These are phyloP conservation scores for Cudoniella acicularis DNA, from an alignment of 495 filamentous ascomycete species.

Conservation along the genomic window DNA sequence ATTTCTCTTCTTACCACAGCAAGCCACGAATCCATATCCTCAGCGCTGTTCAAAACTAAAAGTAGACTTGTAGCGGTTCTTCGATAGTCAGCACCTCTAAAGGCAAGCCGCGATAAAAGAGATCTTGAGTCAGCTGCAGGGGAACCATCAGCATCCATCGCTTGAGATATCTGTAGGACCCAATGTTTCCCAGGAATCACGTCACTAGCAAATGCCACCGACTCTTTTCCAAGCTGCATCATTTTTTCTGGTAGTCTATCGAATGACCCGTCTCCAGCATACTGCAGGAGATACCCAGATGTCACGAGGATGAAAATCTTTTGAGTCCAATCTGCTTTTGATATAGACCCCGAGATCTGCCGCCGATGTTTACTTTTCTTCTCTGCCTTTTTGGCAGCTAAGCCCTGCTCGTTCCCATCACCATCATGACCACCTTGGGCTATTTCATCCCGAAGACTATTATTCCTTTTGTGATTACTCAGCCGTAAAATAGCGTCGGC, in stretches of 20 bases:
- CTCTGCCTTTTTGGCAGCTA: conserved; percentile 18
- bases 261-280: conserved; percentile 72
- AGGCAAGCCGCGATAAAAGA: conserved; percentile 68
- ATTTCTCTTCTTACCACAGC: conserved; percentile 62
- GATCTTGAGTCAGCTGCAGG: conserved; percentile 51
- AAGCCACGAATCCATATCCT: conserved; percentile 86
- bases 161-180: conserved; percentile 87
- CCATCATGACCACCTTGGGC: conserved; percentile 29
- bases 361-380: conserved; percentile 37
- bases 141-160: conserved; percentile 58
- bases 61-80: conserved; percentile 66
- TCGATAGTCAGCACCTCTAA: conserved; percentile 51
- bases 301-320: conserved; percentile 78
- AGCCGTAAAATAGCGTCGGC: conserved; percentile 61
- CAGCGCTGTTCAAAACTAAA: conserved; percentile 74
- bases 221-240: conserved; percentile 75
- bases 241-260: conserved; percentile 86
- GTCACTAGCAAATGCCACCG: conserved; percentile 91
- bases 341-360: conserved; percentile 54
- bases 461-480: conserved; percentile 44
- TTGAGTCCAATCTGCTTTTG: conserved; percentile 70
- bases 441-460: conserved; percentile 40
- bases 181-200: conserved; percentile 88
- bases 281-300: conserved; percentile 84
- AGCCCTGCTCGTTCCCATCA: conserved; percentile 35